A percentile compares a stretch with the other conserved stretches of the same genome.
phyloP scores from a whole-genome alignment of 306 rosid species.

The Adenanthera pavonina region DNA sequence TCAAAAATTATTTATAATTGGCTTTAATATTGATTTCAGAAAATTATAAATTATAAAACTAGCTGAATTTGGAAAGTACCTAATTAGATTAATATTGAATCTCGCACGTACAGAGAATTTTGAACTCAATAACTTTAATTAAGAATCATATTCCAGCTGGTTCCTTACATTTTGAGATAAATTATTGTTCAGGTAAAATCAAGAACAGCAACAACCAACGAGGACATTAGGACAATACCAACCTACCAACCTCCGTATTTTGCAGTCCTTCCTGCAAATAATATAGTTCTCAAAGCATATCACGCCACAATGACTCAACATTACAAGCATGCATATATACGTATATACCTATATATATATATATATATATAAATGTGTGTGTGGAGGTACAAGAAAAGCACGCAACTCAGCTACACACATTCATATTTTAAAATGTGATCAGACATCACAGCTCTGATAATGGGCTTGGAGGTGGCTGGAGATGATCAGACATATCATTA shows the following conservation, averaged over 20 bases:
- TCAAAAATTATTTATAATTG: not conserved
- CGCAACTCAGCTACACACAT: not conserved
- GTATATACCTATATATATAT: not conserved
- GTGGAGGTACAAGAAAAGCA: not conserved
- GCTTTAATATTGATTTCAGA: not conserved
- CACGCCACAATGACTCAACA: constrained; percentile 13
- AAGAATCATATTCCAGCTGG: not conserved
- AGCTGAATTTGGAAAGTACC: not conserved
- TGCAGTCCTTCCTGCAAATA: constrained; percentile 28
- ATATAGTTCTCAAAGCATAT: not conserved
- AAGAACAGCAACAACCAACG: not conserved
- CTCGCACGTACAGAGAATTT: not conserved
- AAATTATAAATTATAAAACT: not conserved
- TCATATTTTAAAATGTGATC: not conserved
- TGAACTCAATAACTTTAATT: not conserved
- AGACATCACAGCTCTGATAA: constrained; percentile 46
- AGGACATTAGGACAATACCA: not conserved
- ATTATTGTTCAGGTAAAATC: not conserved
- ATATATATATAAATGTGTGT: not conserved
- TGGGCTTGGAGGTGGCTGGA: constrained; percentile 54
- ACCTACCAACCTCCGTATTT: not conserved
- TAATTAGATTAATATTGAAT: not conserved
- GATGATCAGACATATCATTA: constrained; percentile 62
- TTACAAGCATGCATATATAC: not conserved
- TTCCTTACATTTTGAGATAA: not conserved